These are phyloP conservation scores for Aspergillus sp. DNA, from an alignment of 2,329 filamentous ascomycete genomes.

Conservation along the genomic window DNA sequence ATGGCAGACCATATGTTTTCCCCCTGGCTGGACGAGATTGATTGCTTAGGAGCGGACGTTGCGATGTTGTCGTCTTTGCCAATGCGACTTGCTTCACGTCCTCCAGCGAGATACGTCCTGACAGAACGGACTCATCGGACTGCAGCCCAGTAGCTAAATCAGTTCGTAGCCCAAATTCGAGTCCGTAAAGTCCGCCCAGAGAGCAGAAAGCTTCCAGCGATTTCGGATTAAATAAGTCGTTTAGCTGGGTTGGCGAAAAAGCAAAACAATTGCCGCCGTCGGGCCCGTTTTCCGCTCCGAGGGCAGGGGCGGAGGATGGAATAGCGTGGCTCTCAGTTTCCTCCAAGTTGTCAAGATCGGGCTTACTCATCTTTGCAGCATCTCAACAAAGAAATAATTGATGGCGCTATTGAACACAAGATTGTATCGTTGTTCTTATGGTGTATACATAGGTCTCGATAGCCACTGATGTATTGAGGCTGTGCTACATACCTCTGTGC, in stretches of 20 bases:
- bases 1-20: conserved; percentile 26
- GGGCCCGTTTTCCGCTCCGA: no score
- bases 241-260: conserved; percentile 68
- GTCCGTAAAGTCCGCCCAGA: conserved; percentile 67
- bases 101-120: conserved; percentile 15
- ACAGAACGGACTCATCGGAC: conserved; percentile 60
- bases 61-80: background rate
- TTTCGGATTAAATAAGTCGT: conserved; percentile 76
- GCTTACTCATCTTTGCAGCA: no score
- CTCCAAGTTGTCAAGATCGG: no score
- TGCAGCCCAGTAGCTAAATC: conserved; percentile 65
- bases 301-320: no score
- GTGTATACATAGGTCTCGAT: no score
- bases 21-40: no score
- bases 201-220: conserved; percentile 71
- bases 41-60: background rate
- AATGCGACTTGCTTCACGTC: background rate
- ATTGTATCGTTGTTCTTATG: no score
- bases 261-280: conserved; percentile 51
- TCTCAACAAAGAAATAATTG: no score
- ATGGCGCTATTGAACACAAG: no score
- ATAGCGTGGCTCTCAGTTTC: no score
- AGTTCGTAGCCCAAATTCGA: conserved; percentile 70
- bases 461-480: no score
- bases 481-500: no score